Conservation (phyloP, 2,329 filamentous ascomycete species). For the Claviceps sp. region DNA sequence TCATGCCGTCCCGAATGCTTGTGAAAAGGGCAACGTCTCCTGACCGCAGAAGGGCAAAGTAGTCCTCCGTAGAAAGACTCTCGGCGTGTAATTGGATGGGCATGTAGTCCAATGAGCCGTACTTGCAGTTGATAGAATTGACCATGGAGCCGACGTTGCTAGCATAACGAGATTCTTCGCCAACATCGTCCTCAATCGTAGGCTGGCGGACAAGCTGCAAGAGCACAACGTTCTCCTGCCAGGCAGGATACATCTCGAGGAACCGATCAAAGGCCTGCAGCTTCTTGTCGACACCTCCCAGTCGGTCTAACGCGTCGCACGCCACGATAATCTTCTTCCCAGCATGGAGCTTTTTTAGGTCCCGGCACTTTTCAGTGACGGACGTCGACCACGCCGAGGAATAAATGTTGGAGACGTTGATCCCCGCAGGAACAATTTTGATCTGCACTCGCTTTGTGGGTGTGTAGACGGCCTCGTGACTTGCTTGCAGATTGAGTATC, state of each 20-base stretch:
- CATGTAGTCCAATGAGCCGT: constrained; percentile 74
- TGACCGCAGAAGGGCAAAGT: constrained; percentile 77
- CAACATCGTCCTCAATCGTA: constrained; percentile 64
- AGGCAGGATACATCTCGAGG: constrained; percentile 76
- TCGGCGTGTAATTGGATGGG: constrained; percentile 93
- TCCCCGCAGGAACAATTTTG: constrained; percentile 34
- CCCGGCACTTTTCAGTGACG: constrained; percentile 57
- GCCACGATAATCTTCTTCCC: constrained; percentile 90
- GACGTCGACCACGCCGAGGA: constrained; percentile 57
- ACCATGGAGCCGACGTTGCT: constrained; percentile 82
- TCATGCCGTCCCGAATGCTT: constrained; percentile 91
- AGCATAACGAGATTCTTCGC: constrained; percentile 64
- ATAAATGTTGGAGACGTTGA: constrained; percentile 67
- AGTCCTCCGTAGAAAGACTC: constrained; percentile 77
- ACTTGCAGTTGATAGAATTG: constrained; percentile 77
- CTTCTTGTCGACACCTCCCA: constrained; percentile 84
- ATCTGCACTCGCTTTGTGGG: constrained; percentile 29
- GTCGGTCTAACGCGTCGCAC: constrained; percentile 80
- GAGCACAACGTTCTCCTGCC: constrained; percentile 78
- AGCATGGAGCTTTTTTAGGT: constrained; percentile 60
- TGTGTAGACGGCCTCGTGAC: constrained; percentile 72
- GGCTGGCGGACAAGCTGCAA: constrained; percentile 84
- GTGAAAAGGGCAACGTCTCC: constrained; percentile 89
- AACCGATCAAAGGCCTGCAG: constrained; percentile 86
- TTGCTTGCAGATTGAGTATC: constrained; percentile 73